A percentile compares a stretch with the other conserved stretches of the same genome.
phyloP scores from a whole-genome alignment of 2,329 filamentous ascomycete species.

The Calonectria ilicicola region DNA sequence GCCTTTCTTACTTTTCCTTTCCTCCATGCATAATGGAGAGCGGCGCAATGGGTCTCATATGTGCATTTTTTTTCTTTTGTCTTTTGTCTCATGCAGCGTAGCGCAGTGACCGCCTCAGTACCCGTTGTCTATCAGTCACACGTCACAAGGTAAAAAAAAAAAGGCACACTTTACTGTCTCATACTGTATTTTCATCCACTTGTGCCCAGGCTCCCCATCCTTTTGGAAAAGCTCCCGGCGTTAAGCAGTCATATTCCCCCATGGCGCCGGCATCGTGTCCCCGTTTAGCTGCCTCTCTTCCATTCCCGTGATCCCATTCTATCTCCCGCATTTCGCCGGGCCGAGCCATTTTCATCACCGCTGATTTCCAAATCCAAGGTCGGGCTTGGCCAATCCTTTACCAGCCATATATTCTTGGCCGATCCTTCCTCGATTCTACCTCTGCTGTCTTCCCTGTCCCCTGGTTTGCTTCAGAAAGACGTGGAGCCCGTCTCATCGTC shows the following conservation, averaged over 20 bases:
- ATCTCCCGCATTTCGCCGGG: slow-evolving; percentile 22
- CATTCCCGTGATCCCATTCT: slow-evolving; percentile 5
- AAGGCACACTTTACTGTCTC: neutral
- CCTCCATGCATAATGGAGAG: neutral
- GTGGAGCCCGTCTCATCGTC: neutral
- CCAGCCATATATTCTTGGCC: neutral
- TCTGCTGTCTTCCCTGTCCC: neutral
- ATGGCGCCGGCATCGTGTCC: neutral
- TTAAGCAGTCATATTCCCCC: slow-evolving; percentile 1
- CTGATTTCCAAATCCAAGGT: neutral
- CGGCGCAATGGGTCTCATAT: neutral
- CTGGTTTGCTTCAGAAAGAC: neutral
- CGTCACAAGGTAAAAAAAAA: slow-evolving; percentile 3
- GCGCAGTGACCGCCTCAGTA: slow-evolving; percentile 17
- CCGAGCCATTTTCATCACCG: slow-evolving; percentile 27
- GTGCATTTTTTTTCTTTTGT: neutral
- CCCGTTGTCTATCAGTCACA: neutral
- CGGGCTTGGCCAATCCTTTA: neutral
- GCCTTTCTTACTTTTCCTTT: neutral
- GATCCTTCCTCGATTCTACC: neutral
- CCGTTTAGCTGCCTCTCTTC: neutral
- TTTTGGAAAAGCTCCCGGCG: neutral
- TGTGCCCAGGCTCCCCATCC: slow-evolving; percentile 1
- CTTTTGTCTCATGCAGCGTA: neutral
- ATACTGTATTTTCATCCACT: neutral